Conservation (phyloP, 768 basidiomycete genomes). For the Pulveroboletus sp. region DNA sequence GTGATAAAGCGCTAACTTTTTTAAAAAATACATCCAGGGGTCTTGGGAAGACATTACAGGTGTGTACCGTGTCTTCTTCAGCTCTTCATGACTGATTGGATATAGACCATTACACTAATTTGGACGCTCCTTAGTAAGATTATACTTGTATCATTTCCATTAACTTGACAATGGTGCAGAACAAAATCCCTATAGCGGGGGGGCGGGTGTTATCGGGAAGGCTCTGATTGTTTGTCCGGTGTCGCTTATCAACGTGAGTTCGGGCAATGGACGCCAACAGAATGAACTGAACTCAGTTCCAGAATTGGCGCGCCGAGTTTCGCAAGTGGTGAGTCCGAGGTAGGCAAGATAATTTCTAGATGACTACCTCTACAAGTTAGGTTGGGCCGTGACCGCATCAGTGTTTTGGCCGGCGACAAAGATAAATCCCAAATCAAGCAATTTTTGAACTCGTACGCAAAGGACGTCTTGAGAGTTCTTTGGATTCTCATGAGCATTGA, state of each 20-base stretch:
- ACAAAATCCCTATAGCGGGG: slow-evolving; percentile 74
- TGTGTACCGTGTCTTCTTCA: slow-evolving; percentile 16
- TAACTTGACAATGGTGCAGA: slow-evolving; percentile 38
- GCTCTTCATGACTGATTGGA: slow-evolving; percentile 7
- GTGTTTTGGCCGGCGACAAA: slow-evolving; percentile 58
- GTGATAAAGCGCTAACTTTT: slow-evolving; percentile 9
- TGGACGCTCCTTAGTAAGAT: slow-evolving; percentile 88
- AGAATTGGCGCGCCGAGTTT: slow-evolving; percentile 97
- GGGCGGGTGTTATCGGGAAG: slow-evolving; percentile 59
- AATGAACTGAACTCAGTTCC: neutral
- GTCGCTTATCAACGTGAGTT: slow-evolving; percentile 70
- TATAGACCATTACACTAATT: slow-evolving; percentile 76
- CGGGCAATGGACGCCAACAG: neutral
- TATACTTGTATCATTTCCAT: slow-evolving; percentile 1
- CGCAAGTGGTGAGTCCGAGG: slow-evolving; percentile 76
- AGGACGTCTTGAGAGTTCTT: neutral
- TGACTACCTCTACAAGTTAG: slow-evolving; percentile 25
- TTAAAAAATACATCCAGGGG: slow-evolving; percentile 60
- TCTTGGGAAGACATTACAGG: slow-evolving; percentile 93
- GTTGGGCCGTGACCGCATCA: slow-evolving; percentile 52
- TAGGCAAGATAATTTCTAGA: neutral
- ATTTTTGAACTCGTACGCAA: slow-evolving; percentile 68
- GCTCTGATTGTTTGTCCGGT: slow-evolving; percentile 93
- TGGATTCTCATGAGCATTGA: neutral
- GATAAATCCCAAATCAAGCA: slow-evolving; percentile 53